These are phyloP conservation scores for Aspergillus spinulosporus DNA, from an alignment of 2,329 filamentous ascomycete species.

Conservation along the genomic window DNA sequence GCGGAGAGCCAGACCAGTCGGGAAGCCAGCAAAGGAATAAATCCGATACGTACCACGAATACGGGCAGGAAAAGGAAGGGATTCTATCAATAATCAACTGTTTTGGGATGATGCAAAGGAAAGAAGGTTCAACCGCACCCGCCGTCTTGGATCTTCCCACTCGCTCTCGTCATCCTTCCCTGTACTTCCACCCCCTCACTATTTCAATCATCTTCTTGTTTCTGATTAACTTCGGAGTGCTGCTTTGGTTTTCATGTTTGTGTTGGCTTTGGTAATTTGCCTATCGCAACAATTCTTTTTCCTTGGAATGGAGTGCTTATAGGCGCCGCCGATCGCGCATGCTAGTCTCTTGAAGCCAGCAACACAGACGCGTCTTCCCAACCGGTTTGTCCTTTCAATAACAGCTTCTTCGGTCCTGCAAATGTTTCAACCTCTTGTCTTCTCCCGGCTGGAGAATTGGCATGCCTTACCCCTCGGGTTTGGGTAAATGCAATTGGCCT, in stretches of 20 bases:
- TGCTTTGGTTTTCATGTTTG: too few relatives aligned
- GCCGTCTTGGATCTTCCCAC: constrained; percentile 19
- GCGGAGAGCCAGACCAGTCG: background rate
- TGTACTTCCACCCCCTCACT: background rate
- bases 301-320: background rate
- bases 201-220: background rate
- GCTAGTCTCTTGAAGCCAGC: background rate
- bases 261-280: background rate
- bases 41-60: background rate
- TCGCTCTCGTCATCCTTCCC: constrained; percentile 1
- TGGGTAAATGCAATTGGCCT: background rate
- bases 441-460: too few relatives aligned
- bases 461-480: background rate
- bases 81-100: background rate
- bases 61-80: background rate
- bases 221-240: background rate
- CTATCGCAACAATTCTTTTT: background rate
- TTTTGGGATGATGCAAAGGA: background rate
- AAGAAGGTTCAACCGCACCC: constrained; percentile 11
- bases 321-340: background rate
- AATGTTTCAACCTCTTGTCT: background rate
- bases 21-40: background rate
- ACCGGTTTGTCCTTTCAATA: background rate
- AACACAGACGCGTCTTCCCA: background rate
- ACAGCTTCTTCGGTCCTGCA: background rate